phyloP scores from a whole-genome alignment of 2,329 filamentous ascomycete species.

The Orbilia brochopaga region DNA sequence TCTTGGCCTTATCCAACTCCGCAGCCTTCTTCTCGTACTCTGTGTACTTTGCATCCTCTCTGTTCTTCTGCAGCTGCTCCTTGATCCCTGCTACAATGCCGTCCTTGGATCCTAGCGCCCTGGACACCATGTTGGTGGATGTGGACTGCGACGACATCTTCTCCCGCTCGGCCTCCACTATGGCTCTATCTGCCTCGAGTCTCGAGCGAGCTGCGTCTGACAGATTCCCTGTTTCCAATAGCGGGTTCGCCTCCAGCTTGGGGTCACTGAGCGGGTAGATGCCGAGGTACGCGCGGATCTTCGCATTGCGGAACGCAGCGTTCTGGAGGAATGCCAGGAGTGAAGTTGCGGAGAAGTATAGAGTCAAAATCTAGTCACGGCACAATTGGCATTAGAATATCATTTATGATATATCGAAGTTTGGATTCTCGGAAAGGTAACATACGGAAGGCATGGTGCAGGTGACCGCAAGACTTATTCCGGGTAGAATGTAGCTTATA shows the following conservation, averaged over 20 bases:
- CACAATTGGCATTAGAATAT: conserved; percentile 52
- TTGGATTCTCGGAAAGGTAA: conserved; percentile 65
- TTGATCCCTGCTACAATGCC: conserved; percentile 55
- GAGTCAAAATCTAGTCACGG: conserved; percentile 49
- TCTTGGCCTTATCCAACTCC: conserved; percentile 57
- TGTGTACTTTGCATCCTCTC: conserved; percentile 56
- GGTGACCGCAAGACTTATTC: conserved; percentile 31
- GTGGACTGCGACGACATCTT: conserved; percentile 17
- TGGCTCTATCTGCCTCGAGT: conserved; percentile 18
- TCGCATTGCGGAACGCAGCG: conserved; percentile 59
- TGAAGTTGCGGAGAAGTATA: conserved; percentile 56
- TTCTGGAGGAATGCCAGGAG: conserved; percentile 60
- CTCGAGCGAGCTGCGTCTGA: conserved; percentile 28
- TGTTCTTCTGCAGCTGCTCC: conserved; percentile 56
- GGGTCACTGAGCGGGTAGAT: conserved; percentile 56
- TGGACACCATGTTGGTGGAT: conserved; percentile 44
- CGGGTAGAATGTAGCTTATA: conserved; percentile 17
- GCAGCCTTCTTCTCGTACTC: conserved; percentile 56
- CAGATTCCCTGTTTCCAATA: conserved; percentile 9
- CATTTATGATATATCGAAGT: too few relatives aligned
- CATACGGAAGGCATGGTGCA: conserved; percentile 43
- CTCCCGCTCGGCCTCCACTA: conserved; percentile 34
- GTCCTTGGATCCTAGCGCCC: conserved; percentile 52
- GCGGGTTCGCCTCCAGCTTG: conserved; percentile 20
- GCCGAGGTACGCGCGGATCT: conserved; percentile 58